phyloP scores from a whole-genome alignment of 257 asterid species.

The Rehmannia glutinosa region DNA sequence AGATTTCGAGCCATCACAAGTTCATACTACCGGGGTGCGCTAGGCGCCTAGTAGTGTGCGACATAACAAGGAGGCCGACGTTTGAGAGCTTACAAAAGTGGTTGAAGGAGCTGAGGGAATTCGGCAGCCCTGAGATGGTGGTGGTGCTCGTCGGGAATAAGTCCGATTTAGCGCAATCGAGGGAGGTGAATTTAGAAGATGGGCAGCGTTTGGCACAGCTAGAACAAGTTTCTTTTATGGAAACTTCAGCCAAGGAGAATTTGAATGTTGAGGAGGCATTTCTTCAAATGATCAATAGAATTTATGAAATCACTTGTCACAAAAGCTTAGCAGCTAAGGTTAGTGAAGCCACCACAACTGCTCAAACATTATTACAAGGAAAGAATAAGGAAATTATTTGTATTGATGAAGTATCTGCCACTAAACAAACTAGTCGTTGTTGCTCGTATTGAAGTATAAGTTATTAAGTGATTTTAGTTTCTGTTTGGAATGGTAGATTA shows the following conservation, averaged over 20 bases:
- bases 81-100: slow-evolving; percentile 70
- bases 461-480: too few relatives aligned
- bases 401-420: slow-evolving; percentile 68
- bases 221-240: slow-evolving; percentile 64
- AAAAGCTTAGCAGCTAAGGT: slow-evolving; percentile 48
- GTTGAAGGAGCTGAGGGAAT: slow-evolving; percentile 64
- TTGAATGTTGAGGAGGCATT: slow-evolving; percentile 86
- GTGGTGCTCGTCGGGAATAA: slow-evolving; percentile 81
- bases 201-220: slow-evolving; percentile 66
- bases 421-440: slow-evolving; percentile 54
- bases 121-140: slow-evolving; percentile 68
- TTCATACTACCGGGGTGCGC: slow-evolving; percentile 84
- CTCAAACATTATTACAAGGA: slow-evolving; percentile 25
- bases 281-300: slow-evolving; percentile 57
- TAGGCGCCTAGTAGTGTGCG: slow-evolving; percentile 83
- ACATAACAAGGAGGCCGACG: slow-evolving; percentile 57
- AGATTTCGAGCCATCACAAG: slow-evolving; percentile 90
- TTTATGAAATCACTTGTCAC: slow-evolving; percentile 52
- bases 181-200: slow-evolving; percentile 66
- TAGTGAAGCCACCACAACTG: slow-evolving; percentile 9
- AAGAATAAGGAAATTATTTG: slow-evolving; percentile 48
- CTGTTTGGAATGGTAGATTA: too few relatives aligned
- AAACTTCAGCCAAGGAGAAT: slow-evolving; percentile 83
- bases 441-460: slow-evolving; percentile 57
- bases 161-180: slow-evolving; percentile 46